phyloP scores from a whole-genome alignment of 164 flowering plant genomes.

The Paratinospora sagittata region DNA sequence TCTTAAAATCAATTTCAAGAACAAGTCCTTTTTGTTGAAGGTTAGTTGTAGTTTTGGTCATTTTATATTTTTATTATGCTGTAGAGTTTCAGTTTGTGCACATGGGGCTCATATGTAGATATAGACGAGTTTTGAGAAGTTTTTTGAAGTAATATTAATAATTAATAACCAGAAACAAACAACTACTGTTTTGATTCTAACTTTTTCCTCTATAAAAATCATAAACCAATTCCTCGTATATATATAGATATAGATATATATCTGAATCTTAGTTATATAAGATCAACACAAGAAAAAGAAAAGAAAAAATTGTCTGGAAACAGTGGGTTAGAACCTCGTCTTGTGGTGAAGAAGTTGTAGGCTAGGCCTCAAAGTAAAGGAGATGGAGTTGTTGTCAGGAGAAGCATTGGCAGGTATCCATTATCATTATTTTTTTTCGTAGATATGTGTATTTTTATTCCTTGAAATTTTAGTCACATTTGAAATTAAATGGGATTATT shows the following conservation, averaged over 20 bases:
- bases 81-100: too few relatives aligned
- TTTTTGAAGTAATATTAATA: too few relatives aligned
- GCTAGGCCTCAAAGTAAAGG: constrained; percentile 61
- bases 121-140: too few relatives aligned
- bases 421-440: not conserved
- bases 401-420: constrained; percentile 63
- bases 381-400: constrained; percentile 63
- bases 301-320: constrained; percentile 2
- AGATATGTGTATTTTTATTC: not conserved
- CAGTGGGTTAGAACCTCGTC: constrained; percentile 17
- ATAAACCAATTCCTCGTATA: not conserved
- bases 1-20: too few relatives aligned
- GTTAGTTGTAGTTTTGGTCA: too few relatives aligned
- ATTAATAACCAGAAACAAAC: not conserved
- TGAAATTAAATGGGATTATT: constrained; percentile 11
- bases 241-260: too few relatives aligned
- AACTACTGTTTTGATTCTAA: not conserved
- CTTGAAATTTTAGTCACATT: not conserved
- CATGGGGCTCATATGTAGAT: too few relatives aligned
- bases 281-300: not conserved
- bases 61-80: too few relatives aligned
- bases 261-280: not conserved
- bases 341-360: constrained; percentile 43
- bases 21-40: too few relatives aligned
- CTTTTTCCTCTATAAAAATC: not conserved